A percentile compares a stretch with the other conserved stretches of the same genome.
Conservation (phyloP, 2,329 filamentous ascomycete species). For the Fusarium annulatum region DNA sequence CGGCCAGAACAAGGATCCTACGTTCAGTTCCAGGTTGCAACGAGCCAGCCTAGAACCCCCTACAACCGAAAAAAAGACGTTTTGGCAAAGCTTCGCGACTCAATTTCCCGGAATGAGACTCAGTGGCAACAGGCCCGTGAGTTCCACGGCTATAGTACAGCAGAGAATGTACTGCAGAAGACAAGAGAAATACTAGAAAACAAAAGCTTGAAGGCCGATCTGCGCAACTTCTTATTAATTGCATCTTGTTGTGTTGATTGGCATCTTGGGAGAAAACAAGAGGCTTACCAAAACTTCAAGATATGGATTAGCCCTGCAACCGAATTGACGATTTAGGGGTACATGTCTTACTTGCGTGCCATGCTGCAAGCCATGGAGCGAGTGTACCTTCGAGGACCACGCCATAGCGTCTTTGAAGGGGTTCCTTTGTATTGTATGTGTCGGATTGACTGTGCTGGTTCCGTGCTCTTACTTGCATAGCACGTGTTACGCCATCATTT, state of each 20-base stretch:
- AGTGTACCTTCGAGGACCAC: neutral
- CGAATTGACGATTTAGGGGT: neutral
- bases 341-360: neutral
- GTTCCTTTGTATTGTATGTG: neutral
- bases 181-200: neutral
- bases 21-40: neutral
- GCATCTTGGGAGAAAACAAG: neutral
- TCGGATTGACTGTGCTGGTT: fast-evolving
- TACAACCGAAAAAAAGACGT: fast-evolving
- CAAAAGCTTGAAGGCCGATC: neutral
- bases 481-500: neutral
- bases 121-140: neutral
- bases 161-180: neutral
- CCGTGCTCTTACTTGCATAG: neutral
- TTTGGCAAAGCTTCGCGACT: neutral
- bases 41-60: fast-evolving
- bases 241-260: neutral
- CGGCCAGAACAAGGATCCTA: neutral
- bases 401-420: neutral
- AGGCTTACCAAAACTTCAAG: neutral
- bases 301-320: neutral
- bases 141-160: neutral
- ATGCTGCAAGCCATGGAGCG: neutral
- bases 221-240: neutral
- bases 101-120: neutral